These are phyloP conservation scores for Penicillium paxilli DNA, from an alignment of 495 filamentous ascomycete genomes.

Conservation along the genomic window DNA sequence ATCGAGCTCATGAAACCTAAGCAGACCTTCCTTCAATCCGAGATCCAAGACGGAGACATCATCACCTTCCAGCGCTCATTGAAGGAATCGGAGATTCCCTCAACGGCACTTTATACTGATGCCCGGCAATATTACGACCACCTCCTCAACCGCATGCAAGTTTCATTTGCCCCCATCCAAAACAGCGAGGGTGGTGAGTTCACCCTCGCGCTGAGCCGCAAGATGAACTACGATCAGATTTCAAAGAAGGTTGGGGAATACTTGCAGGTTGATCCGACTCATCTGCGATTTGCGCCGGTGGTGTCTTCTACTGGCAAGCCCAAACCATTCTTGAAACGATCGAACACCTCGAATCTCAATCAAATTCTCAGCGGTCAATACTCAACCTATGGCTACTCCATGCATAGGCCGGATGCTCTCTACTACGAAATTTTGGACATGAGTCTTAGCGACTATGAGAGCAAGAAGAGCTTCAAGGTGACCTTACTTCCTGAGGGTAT, in stretches of 20 bases:
- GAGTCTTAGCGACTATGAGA: slow-evolving; percentile 88
- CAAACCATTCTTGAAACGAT: slow-evolving; percentile 73
- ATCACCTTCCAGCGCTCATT: slow-evolving; percentile 81
- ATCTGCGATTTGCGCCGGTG: slow-evolving; percentile 87
- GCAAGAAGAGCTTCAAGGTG: slow-evolving; percentile 79
- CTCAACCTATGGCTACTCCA: slow-evolving; percentile 59
- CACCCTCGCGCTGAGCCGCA: slow-evolving; percentile 73
- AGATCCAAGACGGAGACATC: slow-evolving; percentile 97
- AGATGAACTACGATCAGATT: slow-evolving; percentile 88
- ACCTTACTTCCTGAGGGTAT: slow-evolving; percentile 87
- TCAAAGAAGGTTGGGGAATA: slow-evolving; percentile 82
- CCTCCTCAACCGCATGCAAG: slow-evolving; percentile 75
- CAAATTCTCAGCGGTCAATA: slow-evolving; percentile 71
- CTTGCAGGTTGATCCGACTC: slow-evolving; percentile 74
- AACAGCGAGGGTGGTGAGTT: slow-evolving; percentile 57
- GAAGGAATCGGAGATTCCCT: slow-evolving; percentile 59
- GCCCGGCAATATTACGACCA: slow-evolving; percentile 90
- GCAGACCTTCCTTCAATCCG: slow-evolving; percentile 79
- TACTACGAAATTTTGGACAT: slow-evolving; percentile 94
- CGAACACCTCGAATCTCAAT: slow-evolving; percentile 59
- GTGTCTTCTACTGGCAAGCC: slow-evolving; percentile 71
- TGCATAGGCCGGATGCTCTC: slow-evolving; percentile 71
- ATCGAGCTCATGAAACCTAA: slow-evolving; percentile 94
- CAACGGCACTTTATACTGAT: slow-evolving; percentile 55
- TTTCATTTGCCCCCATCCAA: slow-evolving; percentile 51